Evolutionary conservation across 441 rosid species (phyloP).

Genomic region (Omphalea diandra): DNA sequence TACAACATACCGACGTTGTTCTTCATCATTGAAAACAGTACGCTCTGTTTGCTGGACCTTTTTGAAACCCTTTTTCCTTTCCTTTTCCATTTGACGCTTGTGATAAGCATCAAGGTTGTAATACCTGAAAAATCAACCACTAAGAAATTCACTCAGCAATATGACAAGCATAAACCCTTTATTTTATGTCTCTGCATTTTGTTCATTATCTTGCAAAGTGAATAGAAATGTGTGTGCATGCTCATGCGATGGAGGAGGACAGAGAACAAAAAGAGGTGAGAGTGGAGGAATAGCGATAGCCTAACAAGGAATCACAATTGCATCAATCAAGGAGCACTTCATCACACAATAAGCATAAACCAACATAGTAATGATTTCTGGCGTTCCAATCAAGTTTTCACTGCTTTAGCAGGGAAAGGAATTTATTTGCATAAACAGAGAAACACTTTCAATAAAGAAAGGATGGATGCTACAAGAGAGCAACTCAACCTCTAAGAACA

Average conservation of each 20-base stretch:
- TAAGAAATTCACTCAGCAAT: not conserved
- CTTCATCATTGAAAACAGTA: slow-evolving; percentile 90
- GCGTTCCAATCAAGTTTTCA: not conserved
- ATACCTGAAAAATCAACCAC: slow-evolving; percentile 48
- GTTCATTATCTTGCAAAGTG: not conserved
- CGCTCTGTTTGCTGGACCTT: slow-evolving; percentile 65
- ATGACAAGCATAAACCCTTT: not conserved
- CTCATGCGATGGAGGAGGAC: not conserved
- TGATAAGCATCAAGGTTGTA: slow-evolving; percentile 86
- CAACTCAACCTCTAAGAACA: not conserved
- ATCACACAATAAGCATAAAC: not conserved
- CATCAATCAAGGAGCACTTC: not conserved
- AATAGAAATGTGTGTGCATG: not conserved
- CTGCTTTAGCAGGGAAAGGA: not conserved
- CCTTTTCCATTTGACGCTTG: slow-evolving; percentile 66
- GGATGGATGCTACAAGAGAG: not conserved
- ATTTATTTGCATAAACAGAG: not conserved
- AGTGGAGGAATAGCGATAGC: not conserved
- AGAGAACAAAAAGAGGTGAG: not conserved
- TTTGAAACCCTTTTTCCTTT: slow-evolving; percentile 61
- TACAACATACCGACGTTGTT: slow-evolving; percentile 69
- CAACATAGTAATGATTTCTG: not conserved
- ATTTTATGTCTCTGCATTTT: not conserved
- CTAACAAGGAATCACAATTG: not conserved
- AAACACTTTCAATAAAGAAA: not conserved